phyloP scores from a whole-genome alignment of 164 flowering plant genomes.

The Kingdonia uniflora region DNA sequence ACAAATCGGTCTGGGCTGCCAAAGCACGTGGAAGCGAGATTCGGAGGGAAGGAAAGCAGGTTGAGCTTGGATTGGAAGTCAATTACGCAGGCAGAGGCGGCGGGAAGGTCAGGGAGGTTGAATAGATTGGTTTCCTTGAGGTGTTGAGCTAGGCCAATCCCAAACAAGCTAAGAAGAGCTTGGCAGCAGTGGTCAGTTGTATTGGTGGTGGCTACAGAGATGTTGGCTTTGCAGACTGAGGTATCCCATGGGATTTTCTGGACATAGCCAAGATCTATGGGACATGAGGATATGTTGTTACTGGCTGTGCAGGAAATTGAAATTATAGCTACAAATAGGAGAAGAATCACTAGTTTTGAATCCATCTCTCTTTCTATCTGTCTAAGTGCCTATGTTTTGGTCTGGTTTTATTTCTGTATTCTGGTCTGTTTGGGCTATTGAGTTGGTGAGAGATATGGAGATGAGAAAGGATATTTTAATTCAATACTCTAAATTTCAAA shows the following conservation, averaged over 20 bases:
- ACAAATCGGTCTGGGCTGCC: slow-evolving; percentile 30
- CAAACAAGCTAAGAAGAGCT: slow-evolving; percentile 39
- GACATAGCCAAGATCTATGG: slow-evolving; percentile 40
- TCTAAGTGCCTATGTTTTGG: neutral
- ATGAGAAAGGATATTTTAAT: no score
- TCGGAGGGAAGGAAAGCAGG: slow-evolving; percentile 25
- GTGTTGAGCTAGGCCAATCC: slow-evolving; percentile 34
- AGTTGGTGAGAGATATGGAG: neutral
- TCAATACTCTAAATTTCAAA: no score
- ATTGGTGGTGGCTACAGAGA: neutral
- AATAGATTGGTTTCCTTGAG: slow-evolving; percentile 42
- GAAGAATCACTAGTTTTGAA: neutral
- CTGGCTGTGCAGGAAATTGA: no score
- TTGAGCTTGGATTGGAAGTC: slow-evolving; percentile 34
- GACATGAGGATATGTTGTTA: slow-evolving; percentile 25
- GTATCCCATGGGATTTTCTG: slow-evolving; percentile 38
- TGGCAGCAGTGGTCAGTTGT: slow-evolving; percentile 28
- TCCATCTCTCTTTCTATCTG: neutral
- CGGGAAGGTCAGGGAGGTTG: slow-evolving; percentile 26
- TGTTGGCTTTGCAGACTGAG: slow-evolving; percentile 20
- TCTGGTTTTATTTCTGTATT: neutral
- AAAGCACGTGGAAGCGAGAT: slow-evolving; percentile 33
- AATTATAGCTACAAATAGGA: neutral
- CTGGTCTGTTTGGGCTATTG: neutral
- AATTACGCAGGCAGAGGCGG: slow-evolving; percentile 33